phyloP scores from a whole-genome alignment of 2,329 filamentous ascomycete species.

The Fusarium continuum region DNA sequence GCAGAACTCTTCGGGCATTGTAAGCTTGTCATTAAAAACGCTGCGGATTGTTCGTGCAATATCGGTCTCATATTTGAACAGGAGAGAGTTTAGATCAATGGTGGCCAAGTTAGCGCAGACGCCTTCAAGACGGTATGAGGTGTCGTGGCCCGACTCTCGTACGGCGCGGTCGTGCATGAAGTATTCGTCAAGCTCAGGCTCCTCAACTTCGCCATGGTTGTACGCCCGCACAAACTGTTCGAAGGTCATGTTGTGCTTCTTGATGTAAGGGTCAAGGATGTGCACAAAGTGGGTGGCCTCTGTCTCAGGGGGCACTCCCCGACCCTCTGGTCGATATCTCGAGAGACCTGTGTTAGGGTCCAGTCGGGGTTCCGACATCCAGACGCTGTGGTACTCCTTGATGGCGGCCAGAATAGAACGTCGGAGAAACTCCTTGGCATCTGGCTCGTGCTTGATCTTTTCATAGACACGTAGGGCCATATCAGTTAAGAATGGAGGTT shows the following conservation, averaged over 20 bases:
- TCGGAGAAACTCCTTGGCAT: constrained; percentile 81
- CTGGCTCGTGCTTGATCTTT: constrained; percentile 86
- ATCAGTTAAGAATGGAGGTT: constrained; percentile 96
- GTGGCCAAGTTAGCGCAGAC: constrained; percentile 90
- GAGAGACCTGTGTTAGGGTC: constrained; percentile 83
- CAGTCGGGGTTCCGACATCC: constrained; percentile 80
- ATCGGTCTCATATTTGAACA: constrained; percentile 98
- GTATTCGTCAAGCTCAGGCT: constrained; percentile 93
- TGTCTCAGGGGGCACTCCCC: constrained; percentile 90
- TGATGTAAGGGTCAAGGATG: constrained; percentile 80
- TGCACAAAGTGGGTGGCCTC: constrained; percentile 89
- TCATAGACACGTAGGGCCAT: constrained; percentile 96
- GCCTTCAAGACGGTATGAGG: constrained; percentile 89
- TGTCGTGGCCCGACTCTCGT: constrained; percentile 96
- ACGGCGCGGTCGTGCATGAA: constrained; percentile 96
- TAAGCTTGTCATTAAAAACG: constrained; percentile 82
- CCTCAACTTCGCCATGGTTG: constrained; percentile 77
- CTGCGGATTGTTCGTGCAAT: constrained; percentile 87
- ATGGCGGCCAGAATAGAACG: constrained; percentile 87
- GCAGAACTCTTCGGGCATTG: constrained; percentile 85
- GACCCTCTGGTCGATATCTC: constrained; percentile 82
- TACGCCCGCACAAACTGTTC: constrained; percentile 88
- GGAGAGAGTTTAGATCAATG: constrained; percentile 90
- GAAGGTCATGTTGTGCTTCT: constrained; percentile 85
- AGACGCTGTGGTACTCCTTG: constrained; percentile 94